phyloP scores from a whole-genome alignment of 805 yeast genomes.

The Yarrowia keelungensis region DNA sequence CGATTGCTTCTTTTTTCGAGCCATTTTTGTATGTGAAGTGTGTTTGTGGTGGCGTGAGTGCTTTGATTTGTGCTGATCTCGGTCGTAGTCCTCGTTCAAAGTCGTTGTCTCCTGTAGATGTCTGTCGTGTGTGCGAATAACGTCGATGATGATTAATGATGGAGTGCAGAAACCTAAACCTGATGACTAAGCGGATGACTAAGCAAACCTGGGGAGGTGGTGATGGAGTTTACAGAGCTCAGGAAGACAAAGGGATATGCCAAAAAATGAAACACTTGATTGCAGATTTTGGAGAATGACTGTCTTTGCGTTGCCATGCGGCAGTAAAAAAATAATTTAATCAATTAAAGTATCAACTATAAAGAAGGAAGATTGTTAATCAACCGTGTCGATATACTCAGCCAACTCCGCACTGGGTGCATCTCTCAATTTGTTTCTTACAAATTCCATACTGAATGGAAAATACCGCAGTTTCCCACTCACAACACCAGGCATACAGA shows the following conservation, averaged over 20 bases:
- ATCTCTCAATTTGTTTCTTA: neutral
- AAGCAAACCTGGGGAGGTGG: too few species aligned
- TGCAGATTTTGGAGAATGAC: too few species aligned
- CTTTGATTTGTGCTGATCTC: neutral
- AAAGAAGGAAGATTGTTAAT: too few species aligned
- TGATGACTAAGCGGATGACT: neutral
- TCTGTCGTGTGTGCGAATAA: neutral
- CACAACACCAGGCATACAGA: slow-evolving; percentile 8
- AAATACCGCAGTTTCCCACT: neutral
- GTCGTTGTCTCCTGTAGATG: neutral
- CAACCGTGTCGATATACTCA: neutral
- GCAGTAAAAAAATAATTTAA: too few species aligned
- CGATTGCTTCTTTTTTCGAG: slow-evolving; percentile 33
- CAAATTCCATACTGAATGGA: neutral
- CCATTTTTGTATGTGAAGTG: slow-evolving; percentile 3
- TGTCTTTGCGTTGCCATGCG: too few species aligned
- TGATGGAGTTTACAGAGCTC: too few species aligned
- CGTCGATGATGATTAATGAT: slow-evolving; percentile 4
- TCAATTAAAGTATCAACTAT: too few species aligned
- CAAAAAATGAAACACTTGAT: too few species aligned
- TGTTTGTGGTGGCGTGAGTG: neutral
- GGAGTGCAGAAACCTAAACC: slow-evolving; percentile 4
- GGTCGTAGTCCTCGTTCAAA: neutral
- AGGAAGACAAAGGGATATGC: too few species aligned
- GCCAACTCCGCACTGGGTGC: neutral